These are phyloP conservation scores for Solanum neorickii DNA, from an alignment of 257 asterid species.

Conservation along the genomic window DNA sequence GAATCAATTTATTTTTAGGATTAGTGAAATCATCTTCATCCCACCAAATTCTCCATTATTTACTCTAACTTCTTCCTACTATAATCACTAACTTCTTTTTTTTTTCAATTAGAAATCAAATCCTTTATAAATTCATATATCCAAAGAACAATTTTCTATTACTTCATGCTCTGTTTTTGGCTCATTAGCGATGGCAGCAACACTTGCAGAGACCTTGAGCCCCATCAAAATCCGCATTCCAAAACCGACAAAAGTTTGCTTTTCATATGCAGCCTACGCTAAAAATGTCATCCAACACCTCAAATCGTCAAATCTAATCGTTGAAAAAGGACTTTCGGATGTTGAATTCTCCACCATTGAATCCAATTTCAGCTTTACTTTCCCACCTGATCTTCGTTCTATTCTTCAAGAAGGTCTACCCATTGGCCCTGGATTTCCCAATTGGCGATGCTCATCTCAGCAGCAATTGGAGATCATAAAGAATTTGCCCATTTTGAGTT, in stretches of 20 bases:
- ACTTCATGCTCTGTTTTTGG: neutral
- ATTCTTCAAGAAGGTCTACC: slow-evolving; percentile 89
- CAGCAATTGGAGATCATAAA: slow-evolving; percentile 47
- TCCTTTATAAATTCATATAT: neutral
- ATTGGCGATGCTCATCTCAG: slow-evolving; percentile 76
- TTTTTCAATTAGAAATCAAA: neutral
- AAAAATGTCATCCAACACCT: slow-evolving; percentile 49
- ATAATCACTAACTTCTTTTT: neutral
- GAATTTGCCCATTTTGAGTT: slow-evolving; percentile 36
- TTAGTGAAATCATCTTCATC: neutral
- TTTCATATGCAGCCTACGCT: slow-evolving; percentile 88
- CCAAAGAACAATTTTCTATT: neutral
- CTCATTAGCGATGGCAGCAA: slow-evolving; percentile 17
- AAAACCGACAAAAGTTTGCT: slow-evolving; percentile 48
- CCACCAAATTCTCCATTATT: neutral
- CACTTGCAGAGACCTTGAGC: neutral
- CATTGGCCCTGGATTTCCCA: slow-evolving; percentile 66
- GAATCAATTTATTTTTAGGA: neutral
- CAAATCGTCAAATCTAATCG: slow-evolving; percentile 35
- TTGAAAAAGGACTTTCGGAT: slow-evolving; percentile 66
- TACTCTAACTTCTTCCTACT: neutral
- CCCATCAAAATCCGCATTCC: slow-evolving; percentile 10
- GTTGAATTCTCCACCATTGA: slow-evolving; percentile 50
- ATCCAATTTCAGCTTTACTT: slow-evolving; percentile 27
- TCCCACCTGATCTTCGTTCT: slow-evolving; percentile 86